phyloP scores from a whole-genome alignment of 805 yeast species.

The Yarrowia alimentaria region DNA sequence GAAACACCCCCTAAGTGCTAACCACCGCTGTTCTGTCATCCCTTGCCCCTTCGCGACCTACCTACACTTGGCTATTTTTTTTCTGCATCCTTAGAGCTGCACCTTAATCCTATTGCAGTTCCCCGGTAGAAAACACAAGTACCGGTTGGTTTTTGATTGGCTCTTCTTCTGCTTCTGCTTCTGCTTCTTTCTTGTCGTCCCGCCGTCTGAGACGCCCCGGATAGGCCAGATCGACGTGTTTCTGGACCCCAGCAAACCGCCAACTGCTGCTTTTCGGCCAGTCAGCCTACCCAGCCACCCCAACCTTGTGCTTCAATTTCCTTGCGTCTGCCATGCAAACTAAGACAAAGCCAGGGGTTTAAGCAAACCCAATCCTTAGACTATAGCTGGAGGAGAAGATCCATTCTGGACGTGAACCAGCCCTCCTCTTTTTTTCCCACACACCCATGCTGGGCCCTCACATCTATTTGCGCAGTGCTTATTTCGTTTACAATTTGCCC shows the following conservation, averaged over 20 bases:
- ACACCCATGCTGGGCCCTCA: conserved; percentile 12
- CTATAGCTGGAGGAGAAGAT: conserved; percentile 9
- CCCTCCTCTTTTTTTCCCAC: conserved; percentile 19
- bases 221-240: neutral
- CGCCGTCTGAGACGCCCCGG: no score
- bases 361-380: conserved; percentile 11
- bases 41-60: no score
- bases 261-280: neutral
- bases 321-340: conserved; percentile 23
- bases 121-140: no score
- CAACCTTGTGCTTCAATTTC: conserved; percentile 20
- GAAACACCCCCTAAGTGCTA: no score
- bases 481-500: conserved; percentile 5
- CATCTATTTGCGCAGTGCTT: conserved; percentile 8
- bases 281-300: conserved; percentile 24
- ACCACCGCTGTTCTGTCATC: no score
- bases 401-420: conserved; percentile 20
- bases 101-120: no score
- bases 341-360: conserved; percentile 25
- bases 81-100: no score
- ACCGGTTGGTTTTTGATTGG: no score
- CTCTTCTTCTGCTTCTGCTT: no score
- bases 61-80: no score
- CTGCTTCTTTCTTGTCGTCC: no score
- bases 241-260: neutral